phyloP scores from a whole-genome alignment of 257 asterid genomes.

The Ballota nigra region DNA sequence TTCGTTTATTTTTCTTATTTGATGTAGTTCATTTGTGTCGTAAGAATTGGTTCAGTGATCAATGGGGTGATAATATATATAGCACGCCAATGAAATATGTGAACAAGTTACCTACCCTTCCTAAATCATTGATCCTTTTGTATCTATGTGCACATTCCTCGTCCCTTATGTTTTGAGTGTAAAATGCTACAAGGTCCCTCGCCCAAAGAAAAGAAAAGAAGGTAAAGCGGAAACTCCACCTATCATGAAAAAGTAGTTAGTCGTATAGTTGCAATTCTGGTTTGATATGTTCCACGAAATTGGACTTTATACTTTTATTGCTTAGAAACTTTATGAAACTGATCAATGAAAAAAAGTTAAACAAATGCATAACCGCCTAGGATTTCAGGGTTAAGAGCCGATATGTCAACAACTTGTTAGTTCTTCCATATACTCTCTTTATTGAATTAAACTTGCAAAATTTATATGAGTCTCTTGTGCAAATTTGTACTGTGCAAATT shows the following conservation, averaged over 20 bases:
- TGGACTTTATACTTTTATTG: not conserved
- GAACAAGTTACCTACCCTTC: not conserved
- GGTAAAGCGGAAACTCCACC: conserved; percentile 4
- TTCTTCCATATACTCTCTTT: not conserved
- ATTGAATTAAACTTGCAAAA: not conserved
- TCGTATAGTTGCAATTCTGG: conserved; percentile 1
- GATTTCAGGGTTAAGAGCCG: not conserved
- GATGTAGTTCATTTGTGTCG: conserved; percentile 4
- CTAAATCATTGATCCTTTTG: not conserved
- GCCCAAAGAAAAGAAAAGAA: not conserved
- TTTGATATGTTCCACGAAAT: not conserved
- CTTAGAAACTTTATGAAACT: conserved; percentile 1
- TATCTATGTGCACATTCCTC: not conserved
- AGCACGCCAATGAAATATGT: not conserved
- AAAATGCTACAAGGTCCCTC: not conserved
- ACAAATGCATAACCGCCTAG: conserved; percentile 7
- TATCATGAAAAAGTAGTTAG: not conserved
- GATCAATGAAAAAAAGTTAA: not conserved
- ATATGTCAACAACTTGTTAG: not conserved
- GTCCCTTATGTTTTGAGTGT: not conserved
- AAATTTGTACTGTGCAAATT: too few relatives aligned
- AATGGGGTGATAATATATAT: not conserved
- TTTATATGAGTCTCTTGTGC: too few relatives aligned
- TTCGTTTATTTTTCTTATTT: conserved; percentile 13
- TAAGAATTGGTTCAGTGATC: not conserved